A percentile compares a stretch with the other conserved stretches of the same genome.
Conservation (phyloP, 2,329 filamentous ascomycete genomes). For the Penicillium occitanis region DNA sequence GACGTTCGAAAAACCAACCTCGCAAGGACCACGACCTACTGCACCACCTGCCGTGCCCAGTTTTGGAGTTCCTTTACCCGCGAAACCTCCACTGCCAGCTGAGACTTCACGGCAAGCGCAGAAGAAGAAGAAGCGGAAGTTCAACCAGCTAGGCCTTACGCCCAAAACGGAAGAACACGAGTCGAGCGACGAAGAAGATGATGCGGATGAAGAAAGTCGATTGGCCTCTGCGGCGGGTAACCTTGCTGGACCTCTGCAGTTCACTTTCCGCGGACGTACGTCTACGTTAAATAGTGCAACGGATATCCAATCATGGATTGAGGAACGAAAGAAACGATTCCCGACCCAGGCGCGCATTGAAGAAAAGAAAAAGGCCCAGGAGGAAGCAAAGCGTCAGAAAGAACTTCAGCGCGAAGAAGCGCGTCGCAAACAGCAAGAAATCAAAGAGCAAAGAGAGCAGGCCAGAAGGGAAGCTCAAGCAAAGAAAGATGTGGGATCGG, state of each 20-base stretch:
- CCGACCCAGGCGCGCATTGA: conserved; percentile 70
- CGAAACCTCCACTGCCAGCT: conserved; percentile 41
- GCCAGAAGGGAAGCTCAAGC: conserved; percentile 28
- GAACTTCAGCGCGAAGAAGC: conserved; percentile 26
- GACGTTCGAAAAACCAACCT: conserved; percentile 38
- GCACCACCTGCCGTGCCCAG: conserved; percentile 48
- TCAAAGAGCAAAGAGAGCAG: conserved; percentile 26
- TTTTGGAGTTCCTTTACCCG: conserved; percentile 46
- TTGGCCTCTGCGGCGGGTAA: conserved; percentile 31
- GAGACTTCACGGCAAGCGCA: conserved; percentile 35
- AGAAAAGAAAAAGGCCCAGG: conserved; percentile 63
- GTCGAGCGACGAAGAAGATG: conserved; percentile 48
- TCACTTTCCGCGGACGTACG: conserved; percentile 59
- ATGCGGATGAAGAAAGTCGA: conserved; percentile 47
- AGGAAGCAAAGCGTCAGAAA: conserved; percentile 59
- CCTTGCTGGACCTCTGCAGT: conserved; percentile 39
- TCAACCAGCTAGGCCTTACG: conserved; percentile 51
- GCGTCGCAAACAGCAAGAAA: conserved; percentile 33
- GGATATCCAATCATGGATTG: conserved; percentile 77
- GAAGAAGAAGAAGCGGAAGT: conserved; percentile 45
- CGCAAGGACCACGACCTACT: conserved; percentile 33
- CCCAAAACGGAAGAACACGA: conserved; percentile 47
- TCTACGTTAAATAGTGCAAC: conserved; percentile 55
- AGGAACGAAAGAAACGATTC: conserved; percentile 74
- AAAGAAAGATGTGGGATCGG: conserved; percentile 25